phyloP scores from a whole-genome alignment of 768 basidiomycete species.

The Leccinum rimulosum region DNA sequence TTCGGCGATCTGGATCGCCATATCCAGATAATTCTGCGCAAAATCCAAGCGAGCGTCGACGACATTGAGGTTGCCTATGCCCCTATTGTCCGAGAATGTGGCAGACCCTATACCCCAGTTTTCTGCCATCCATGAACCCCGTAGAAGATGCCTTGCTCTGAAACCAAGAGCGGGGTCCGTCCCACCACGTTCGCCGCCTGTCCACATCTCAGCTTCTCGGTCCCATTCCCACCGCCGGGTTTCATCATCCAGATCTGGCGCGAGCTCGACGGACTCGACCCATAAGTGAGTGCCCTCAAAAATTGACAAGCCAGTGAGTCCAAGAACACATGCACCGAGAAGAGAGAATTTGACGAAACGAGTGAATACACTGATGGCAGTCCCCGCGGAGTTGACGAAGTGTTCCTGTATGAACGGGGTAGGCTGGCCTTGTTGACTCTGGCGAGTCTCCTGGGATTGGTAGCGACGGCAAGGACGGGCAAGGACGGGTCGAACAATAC shows the following conservation, averaged over 20 bases:
- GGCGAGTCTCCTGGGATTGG: conserved; percentile 17
- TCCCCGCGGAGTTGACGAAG: conserved; percentile 34
- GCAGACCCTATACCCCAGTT: conserved; percentile 58
- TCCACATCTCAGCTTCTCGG: conserved; percentile 59
- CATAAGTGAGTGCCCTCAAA: conserved; percentile 60
- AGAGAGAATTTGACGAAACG: conserved; percentile 52
- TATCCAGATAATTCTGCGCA: conserved; percentile 52
- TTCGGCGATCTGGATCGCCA: conserved; percentile 48
- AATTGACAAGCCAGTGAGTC: conserved; percentile 42
- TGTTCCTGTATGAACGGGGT: conserved; percentile 31
- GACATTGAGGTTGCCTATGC: conserved; percentile 39
- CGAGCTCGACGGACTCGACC: conserved; percentile 57
- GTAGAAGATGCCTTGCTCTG: conserved; percentile 56
- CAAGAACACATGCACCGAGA: conserved; percentile 42
- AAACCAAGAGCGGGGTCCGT: conserved; percentile 72
- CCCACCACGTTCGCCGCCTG: conserved; percentile 55
- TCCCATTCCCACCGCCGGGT: conserved; percentile 67
- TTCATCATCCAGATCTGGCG: conserved; percentile 49
- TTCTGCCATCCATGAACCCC: conserved; percentile 70
- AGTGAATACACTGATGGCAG: conserved; percentile 43
- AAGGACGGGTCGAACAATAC: conserved; percentile 4
- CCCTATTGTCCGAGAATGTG: conserved; percentile 33
- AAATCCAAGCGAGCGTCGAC: conserved; percentile 55
- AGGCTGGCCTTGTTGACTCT: conserved; percentile 3
- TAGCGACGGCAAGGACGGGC: conserved; percentile 9